Evolutionary conservation across 2,329 filamentous ascomycete genomes (phyloP).

Genomic region (Laburnicola sp.): DNA sequence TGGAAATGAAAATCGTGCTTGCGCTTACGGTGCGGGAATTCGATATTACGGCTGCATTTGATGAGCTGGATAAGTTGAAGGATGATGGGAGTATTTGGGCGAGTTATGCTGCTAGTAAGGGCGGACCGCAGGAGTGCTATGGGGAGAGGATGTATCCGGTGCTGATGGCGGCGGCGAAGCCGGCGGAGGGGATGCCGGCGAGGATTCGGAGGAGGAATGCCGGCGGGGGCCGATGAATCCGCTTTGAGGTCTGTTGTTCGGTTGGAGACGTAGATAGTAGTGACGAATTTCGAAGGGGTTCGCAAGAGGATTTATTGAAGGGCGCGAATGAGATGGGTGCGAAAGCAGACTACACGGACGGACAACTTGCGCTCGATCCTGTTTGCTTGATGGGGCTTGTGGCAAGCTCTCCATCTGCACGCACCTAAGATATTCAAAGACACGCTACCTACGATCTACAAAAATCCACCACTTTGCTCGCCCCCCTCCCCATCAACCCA

Average conservation of each 20-base stretch:
- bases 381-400: no score
- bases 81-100: conserved; percentile 16
- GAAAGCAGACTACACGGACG: no score
- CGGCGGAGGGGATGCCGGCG: conserved; percentile 21
- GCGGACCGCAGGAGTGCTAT: conserved; percentile 12
- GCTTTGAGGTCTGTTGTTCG: no score
- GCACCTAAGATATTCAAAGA: no score
- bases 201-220: conserved; percentile 11
- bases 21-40: conserved; percentile 30
- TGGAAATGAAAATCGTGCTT: conserved; percentile 43
- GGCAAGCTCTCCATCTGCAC: no score
- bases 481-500: conserved; percentile 63
- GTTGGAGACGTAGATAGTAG: no score
- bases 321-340: no score
- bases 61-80: conserved; percentile 14
- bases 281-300: no score
- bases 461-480: conserved; percentile 46
- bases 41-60: conserved; percentile 25
- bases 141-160: conserved; percentile 23
- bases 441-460: conserved; percentile 27
- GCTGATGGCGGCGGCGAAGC: conserved; percentile 20
- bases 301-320: no score
- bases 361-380: no score
- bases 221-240: background rate
- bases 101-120: background rate